Evolutionary conservation across 192 early-diverging fungal species (phyloP), one percentile per base, ranked within the genome.

Genomic region (Dissophora ornata): DNA sequence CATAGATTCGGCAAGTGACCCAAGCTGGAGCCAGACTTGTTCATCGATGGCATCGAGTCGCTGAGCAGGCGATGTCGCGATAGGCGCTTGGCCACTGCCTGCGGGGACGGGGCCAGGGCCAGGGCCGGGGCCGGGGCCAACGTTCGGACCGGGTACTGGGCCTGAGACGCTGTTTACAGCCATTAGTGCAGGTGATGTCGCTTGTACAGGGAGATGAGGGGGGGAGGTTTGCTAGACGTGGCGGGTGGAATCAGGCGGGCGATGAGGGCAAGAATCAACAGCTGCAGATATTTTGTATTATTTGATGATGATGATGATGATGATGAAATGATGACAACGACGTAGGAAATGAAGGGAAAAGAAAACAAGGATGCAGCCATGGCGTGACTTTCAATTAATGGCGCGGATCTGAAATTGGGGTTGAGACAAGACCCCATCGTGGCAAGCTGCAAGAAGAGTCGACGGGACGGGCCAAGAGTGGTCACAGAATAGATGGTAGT

Each of bases 1-100:
- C 91, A 80, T 85, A 24, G 75, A 60, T n/a, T 80, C 68, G 3
- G 63, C 69, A 9, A 77, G 49, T 6, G 68, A 62, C 67, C 88
- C 88, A 66, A 89, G 73, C 21, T 84, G 83, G 25, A 92, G 55
- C 90, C 89, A 90, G 40, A 86, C 83, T 49, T 85, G 82, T 36
- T 91, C 87, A 44, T 88, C 88, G 36, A 88, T 77, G 5, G 61
- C 60, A 25, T 80, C 82, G 47, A 91, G 64, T 11, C 83, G 82
- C 41, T 85, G 82, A 25, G 79, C 69, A 26, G 83, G 57, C 13
- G 82, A 77, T 7, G 40, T 30, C 26, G 60, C 54, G 38, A 62
- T 55, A 13, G 64, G 58, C 0, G 58, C 52, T 10, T 50, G 36
- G 4, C 50, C 56, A 26, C 3, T 21, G 28, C 57, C 57, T 12